Conservation (phyloP, 2,329 filamentous ascomycete genomes). For the Diaporthe citrichinensis region DNA sequence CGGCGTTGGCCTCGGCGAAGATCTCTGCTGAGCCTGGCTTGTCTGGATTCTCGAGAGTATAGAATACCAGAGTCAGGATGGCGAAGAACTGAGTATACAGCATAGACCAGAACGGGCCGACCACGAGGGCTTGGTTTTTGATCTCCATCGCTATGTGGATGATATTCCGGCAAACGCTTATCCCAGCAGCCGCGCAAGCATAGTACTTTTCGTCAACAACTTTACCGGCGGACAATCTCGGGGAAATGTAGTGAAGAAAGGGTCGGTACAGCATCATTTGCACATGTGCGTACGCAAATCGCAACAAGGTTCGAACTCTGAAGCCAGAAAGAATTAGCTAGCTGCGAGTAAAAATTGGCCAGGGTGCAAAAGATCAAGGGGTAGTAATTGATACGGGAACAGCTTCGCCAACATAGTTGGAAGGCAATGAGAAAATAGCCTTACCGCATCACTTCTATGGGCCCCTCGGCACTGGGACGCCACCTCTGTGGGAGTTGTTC, state of each 20-base stretch:
- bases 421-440: slow-evolving; percentile 47
- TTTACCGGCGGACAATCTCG: slow-evolving; percentile 67
- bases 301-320: slow-evolving; percentile 79
- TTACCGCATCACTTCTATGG: slow-evolving; percentile 82
- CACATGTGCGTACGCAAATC: slow-evolving; percentile 86
- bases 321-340: slow-evolving; percentile 42
- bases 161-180: slow-evolving; percentile 78
- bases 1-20: slow-evolving; percentile 86
- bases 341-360: not conserved
- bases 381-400: not conserved
- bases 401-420: not conserved
- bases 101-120: slow-evolving; percentile 89
- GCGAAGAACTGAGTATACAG: slow-evolving; percentile 88
- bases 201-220: slow-evolving; percentile 83
- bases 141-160: slow-evolving; percentile 86
- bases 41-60: slow-evolving; percentile 83
- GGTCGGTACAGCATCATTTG: slow-evolving; percentile 87
- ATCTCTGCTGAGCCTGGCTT: slow-evolving; percentile 83
- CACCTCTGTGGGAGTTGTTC: slow-evolving; percentile 80
- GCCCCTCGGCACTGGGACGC: slow-evolving; percentile 83
- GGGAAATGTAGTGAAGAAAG: slow-evolving; percentile 86
- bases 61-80: slow-evolving; percentile 84
- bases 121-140: slow-evolving; percentile 80
- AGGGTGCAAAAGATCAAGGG: not conserved
- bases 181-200: slow-evolving; percentile 75